Evolutionary conservation across 257 asterid species (phyloP).

Genomic region (Nicotiana knightiana): DNA sequence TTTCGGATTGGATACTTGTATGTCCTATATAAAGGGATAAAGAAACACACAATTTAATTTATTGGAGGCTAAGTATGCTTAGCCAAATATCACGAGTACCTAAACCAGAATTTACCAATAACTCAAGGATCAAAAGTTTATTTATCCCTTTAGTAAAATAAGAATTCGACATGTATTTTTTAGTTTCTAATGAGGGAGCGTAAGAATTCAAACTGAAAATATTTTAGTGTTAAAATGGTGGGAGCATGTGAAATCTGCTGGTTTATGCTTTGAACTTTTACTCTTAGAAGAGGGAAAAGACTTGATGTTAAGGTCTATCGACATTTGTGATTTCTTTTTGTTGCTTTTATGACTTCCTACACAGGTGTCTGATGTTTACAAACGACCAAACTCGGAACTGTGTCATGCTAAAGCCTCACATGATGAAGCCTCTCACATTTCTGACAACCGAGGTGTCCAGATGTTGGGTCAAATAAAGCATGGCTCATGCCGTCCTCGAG

Average conservation of each 20-base stretch:
- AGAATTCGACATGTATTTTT: neutral
- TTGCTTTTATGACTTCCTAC: conserved; percentile 14
- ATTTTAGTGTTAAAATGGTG: neutral
- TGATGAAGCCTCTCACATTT: conserved; percentile 52
- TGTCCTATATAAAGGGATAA: neutral
- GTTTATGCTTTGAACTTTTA: neutral
- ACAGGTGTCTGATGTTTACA: conserved; percentile 85
- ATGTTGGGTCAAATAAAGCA: conserved; percentile 88
- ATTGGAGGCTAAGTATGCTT: neutral
- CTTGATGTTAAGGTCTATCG: neutral
- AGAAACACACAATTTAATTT: neutral
- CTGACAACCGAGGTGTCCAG: conserved; percentile 67
- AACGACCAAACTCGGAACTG: conserved; percentile 67
- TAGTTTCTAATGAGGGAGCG: neutral
- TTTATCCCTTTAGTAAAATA: neutral
- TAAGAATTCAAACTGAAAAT: neutral
- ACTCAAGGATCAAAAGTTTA: neutral
- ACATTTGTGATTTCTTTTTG: neutral
- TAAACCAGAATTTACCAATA: neutral
- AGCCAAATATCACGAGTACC: neutral
- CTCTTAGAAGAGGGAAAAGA: neutral
- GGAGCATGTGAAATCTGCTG: neutral
- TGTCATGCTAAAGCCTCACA: conserved; percentile 61
- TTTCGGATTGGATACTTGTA: neutral
- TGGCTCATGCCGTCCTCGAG: conserved; percentile 91